Conservation (phyloP, 805 yeast species). For the Cyberlindnera meyerae region DNA sequence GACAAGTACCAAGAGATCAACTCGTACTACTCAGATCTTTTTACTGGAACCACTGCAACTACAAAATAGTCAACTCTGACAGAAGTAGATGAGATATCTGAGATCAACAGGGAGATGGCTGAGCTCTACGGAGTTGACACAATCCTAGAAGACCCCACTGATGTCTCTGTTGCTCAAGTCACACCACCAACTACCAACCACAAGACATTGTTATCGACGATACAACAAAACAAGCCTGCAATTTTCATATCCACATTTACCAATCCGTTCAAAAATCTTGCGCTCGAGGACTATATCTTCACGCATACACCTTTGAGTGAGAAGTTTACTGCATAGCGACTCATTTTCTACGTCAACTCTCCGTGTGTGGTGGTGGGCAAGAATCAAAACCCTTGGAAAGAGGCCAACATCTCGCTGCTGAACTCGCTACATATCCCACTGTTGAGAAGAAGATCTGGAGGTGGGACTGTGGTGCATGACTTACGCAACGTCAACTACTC, state of each 20-base stretch:
- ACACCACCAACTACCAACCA: no score
- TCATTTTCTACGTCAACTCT: slow-evolving; percentile 68
- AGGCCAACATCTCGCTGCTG: slow-evolving; percentile 58
- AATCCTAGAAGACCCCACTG: no score
- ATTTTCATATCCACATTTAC: slow-evolving; percentile 52
- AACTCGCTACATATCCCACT: slow-evolving; percentile 52
- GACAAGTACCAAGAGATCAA: slow-evolving; percentile 30
- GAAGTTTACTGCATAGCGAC: slow-evolving; percentile 35
- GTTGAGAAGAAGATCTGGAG: slow-evolving; percentile 81
- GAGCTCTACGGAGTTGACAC: slow-evolving; percentile 25
- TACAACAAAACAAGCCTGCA: slow-evolving; percentile 36
- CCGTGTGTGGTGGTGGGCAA: slow-evolving; percentile 94
- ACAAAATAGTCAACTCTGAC: background rate
- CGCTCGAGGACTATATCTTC: slow-evolving; percentile 78
- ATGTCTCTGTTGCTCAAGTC: no score
- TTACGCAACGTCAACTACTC: slow-evolving; percentile 83
- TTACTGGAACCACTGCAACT: slow-evolving; percentile 17
- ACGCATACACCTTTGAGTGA: slow-evolving; percentile 45
- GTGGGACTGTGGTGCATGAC: slow-evolving; percentile 97
- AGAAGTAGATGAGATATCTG: slow-evolving; percentile 27
- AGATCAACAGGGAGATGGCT: slow-evolving; percentile 30
- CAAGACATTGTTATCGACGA: slow-evolving; percentile 20
- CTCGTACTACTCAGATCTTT: slow-evolving; percentile 32
- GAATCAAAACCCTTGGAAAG: slow-evolving; percentile 94
- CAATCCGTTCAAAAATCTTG: slow-evolving; percentile 72